These are phyloP conservation scores for Lentithecium fluviatile DNA, from an alignment of 495 filamentous ascomycete genomes.

Conservation along the genomic window DNA sequence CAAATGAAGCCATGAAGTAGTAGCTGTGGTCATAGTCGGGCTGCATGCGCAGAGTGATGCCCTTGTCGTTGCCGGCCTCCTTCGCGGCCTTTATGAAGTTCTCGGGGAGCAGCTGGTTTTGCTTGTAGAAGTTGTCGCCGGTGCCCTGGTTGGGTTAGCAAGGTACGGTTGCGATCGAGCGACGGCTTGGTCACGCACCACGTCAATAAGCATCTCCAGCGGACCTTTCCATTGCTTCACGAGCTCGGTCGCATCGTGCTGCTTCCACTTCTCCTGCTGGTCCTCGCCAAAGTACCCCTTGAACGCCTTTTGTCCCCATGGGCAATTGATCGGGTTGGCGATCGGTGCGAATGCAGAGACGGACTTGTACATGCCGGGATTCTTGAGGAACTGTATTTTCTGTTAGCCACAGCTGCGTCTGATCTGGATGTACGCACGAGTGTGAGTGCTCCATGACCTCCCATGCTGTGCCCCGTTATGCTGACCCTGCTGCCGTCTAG, in stretches of 20 bases:
- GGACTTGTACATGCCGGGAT: slow-evolving; percentile 82
- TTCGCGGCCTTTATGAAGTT: slow-evolving; percentile 80
- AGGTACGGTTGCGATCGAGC: background rate
- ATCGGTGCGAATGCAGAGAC: slow-evolving; percentile 93
- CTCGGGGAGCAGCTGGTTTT: slow-evolving; percentile 88
- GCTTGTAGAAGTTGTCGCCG: slow-evolving; percentile 92
- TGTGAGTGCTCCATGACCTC: slow-evolving; percentile 91
- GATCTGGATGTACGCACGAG: slow-evolving; percentile 50
- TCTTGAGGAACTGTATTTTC: slow-evolving; percentile 66
- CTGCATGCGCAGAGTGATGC: slow-evolving; percentile 77
- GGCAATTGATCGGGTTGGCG: slow-evolving; percentile 76
- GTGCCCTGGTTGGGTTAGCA: slow-evolving; percentile 59
- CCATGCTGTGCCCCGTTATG: slow-evolving; percentile 94
- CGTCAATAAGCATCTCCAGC: slow-evolving; percentile 77
- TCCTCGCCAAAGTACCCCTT: slow-evolving; percentile 79
- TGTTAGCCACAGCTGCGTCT: slow-evolving; percentile 1
- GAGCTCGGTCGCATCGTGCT: slow-evolving; percentile 90
- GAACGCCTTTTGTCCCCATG: slow-evolving; percentile 97
- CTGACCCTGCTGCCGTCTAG: slow-evolving; percentile 67
- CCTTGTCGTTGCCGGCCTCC: slow-evolving; percentile 63
- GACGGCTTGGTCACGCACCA: slow-evolving; percentile 51
- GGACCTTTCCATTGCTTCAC: slow-evolving; percentile 70
- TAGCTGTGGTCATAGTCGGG: slow-evolving; percentile 95
- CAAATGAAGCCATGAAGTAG: slow-evolving; percentile 86
- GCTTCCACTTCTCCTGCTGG: slow-evolving; percentile 70